A percentile compares a stretch with the other conserved stretches of the same genome.
phyloP scores from a whole-genome alignment of 441 rosid species.

The Croton setiger region DNA sequence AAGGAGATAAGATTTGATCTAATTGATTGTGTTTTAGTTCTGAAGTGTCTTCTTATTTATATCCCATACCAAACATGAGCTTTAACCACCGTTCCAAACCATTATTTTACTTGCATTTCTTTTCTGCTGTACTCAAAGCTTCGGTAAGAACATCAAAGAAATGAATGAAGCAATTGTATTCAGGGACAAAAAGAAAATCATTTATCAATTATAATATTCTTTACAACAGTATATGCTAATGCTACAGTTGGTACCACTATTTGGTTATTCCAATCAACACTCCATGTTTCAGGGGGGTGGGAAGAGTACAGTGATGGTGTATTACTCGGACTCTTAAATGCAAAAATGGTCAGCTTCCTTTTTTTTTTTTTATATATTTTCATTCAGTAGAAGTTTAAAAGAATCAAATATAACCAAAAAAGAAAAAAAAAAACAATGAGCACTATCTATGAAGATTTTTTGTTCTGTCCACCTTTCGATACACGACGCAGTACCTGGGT shows the following conservation, averaged over 20 bases:
- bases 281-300: conserved; percentile 5
- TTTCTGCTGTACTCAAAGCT: no score
- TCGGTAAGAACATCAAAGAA: background rate
- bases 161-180: background rate
- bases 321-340: background rate
- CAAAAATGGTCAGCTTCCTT: background rate
- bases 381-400: background rate
- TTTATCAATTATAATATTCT: background rate
- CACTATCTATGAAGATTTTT: conserved; percentile 36
- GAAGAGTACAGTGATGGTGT: background rate
- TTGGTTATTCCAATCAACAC: background rate
- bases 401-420: background rate
- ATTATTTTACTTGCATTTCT: no score
- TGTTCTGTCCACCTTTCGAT: conserved; percentile 39
- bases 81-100: no score
- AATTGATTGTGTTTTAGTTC: no score
- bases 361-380: no score
- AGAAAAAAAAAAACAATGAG: background rate
- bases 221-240: background rate
- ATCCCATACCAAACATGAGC: no score
- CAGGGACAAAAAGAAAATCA: background rate
- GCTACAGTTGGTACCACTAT: background rate
- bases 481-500: conserved; percentile 78
- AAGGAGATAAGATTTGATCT: background rate
- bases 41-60: no score